Evolutionary conservation across 169 alveolate genomes (phyloP), one percentile per base, ranked within the genome.

Genomic region (Miamiensis avidus): DNA sequence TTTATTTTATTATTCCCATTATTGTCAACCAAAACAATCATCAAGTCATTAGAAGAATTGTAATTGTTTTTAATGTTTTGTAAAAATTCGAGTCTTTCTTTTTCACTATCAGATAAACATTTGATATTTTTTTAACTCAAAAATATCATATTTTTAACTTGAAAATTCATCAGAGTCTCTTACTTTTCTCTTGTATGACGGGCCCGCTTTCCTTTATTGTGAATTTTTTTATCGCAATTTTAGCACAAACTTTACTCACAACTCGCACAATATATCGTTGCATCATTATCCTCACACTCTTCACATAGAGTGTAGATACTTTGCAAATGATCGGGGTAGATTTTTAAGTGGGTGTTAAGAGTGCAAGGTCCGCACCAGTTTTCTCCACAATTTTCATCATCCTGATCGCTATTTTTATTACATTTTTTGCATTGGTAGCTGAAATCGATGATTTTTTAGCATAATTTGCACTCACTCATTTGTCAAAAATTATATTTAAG

Each of bases 161-260:
- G 20, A 49, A 49, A 49, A 49, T 49, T 11, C 26, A 20, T 49
- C 20, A 11, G 4, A 49, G 20, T 4, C 26, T 82, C 87, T 28
- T 32, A 73, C 28, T 28, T 0, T 76, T 86, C 83, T 33, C 85
- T 75, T 15, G 81, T 74, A 81, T 90, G 91, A 29, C 74, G 81
- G 33, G 77, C 87, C 65, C 94, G 78, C 28, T 89, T 89, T 69
- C 91, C 94, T 72, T 90, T 90, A 34, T 90, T 83, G 83, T 90
- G 94, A 1, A 90, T 82, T 31, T 88, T 85, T n/a, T 76, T 76
- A 31, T 87, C 88, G 72, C 94, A 90, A 27, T 32, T n/a, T 29
- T 73, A 72, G 74, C 94, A 90, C 74, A 87, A 85, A 81, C 65
- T 76, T 74, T 86, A 74, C 25, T 83, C 91, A 74, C 94, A 90